A percentile compares a stretch with the other conserved stretches of the same genome.
Evolutionary conservation across 306 rosid species (phyloP).

Genomic region (Parietaria judaica): DNA sequence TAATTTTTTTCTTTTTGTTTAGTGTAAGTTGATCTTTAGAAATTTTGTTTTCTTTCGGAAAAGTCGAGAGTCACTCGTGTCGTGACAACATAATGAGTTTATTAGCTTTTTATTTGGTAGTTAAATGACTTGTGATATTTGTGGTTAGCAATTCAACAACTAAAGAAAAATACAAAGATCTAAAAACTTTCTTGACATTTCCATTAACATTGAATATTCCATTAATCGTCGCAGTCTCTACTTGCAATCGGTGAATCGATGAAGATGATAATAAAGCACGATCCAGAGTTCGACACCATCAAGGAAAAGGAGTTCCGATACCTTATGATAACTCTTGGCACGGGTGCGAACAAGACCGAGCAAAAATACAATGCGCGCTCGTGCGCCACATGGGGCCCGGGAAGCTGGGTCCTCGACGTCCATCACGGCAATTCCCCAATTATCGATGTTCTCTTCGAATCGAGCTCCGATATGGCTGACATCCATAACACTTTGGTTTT

Average conservation of each 20-base stretch:
- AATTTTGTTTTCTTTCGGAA: too few species aligned
- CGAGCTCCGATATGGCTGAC: constrained; percentile 33
- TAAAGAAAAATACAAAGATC: too few species aligned
- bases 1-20: background rate
- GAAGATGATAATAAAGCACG: constrained; percentile 9
- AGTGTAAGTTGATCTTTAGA: too few species aligned
- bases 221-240: constrained; percentile 18
- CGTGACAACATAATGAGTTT: too few species aligned
- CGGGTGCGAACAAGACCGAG: constrained; percentile 34
- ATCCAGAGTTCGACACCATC: constrained; percentile 7
- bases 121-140: too few species aligned
- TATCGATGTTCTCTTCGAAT: constrained; percentile 24
- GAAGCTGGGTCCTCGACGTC: constrained; percentile 26
- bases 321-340: constrained; percentile 38
- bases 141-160: too few species aligned
- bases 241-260: constrained; percentile 40
- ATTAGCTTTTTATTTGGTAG: too few species aligned
- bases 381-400: constrained; percentile 35
- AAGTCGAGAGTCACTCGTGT: too few species aligned
- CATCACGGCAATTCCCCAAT: constrained; percentile 25
- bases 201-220: background rate
- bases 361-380: constrained; percentile 22
- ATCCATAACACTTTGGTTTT: constrained; percentile 28
- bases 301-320: constrained; percentile 16
- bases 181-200: too few species aligned